Percentiles rank a stretch among this genome's conserved stretches.
phyloP scores from a whole-genome alignment of 768 basidiomycete genomes.

The Infundibulicybe gibba region DNA sequence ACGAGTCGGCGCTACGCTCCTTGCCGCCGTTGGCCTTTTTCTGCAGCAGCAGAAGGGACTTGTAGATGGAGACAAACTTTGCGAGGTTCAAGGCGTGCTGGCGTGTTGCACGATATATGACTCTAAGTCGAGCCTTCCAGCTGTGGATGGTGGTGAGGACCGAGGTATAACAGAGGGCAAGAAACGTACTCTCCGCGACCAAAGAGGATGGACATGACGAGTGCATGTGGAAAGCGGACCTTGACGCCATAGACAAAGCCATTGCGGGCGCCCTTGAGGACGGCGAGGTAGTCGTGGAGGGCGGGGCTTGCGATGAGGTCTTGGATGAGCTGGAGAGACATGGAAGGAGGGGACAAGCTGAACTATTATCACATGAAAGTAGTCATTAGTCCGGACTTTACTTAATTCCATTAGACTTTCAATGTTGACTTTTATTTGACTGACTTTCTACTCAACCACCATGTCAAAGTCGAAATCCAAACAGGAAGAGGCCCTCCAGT shows the following conservation, averaged over 20 bases:
- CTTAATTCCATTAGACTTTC: neutral
- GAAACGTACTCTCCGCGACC: conserved; percentile 82
- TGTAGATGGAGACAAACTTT: conserved; percentile 94
- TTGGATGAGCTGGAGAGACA: conserved; percentile 29
- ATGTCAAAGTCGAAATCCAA: conserved; percentile 65
- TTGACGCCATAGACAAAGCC: conserved; percentile 90
- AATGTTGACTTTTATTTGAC: neutral
- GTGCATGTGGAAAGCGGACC: conserved; percentile 92
- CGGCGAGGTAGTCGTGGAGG: conserved; percentile 87
- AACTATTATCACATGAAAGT: neutral
- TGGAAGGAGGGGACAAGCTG: neutral
- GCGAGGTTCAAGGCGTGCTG: conserved; percentile 91
- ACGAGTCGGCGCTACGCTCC: conserved; percentile 77
- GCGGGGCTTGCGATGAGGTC: conserved; percentile 63
- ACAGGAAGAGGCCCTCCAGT: conserved; percentile 84
- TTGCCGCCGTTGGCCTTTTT: conserved; percentile 79
- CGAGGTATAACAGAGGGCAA: conserved; percentile 3
- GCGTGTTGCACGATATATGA: conserved; percentile 82
- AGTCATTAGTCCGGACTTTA: too few species aligned
- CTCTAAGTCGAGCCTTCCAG: conserved; percentile 61
- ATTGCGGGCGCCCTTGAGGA: conserved; percentile 92
- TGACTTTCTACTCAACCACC: conserved; percentile 16
- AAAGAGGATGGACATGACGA: conserved; percentile 95
- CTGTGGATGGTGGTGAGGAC: conserved; percentile 32
- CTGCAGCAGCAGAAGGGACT: conserved; percentile 79